These are phyloP conservation scores for Nematocida sp. DNA, from an alignment of 371 early-diverging fungal genomes.

Conservation along the genomic window DNA sequence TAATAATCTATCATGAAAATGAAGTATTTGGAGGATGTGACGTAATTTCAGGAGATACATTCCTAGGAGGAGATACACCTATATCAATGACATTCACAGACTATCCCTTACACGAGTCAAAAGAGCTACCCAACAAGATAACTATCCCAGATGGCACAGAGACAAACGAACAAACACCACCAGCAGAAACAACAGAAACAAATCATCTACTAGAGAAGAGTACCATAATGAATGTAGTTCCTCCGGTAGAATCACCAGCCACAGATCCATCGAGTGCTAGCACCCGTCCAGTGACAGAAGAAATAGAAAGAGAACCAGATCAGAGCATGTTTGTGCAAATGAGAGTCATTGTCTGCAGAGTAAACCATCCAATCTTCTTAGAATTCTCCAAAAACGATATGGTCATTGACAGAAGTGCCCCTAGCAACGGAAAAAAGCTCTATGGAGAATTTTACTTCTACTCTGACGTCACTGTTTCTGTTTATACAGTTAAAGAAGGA, in stretches of 20 bases:
- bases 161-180: background rate
- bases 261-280: too few species aligned
- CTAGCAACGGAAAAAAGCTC: constrained; percentile 42
- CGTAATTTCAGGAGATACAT: constrained; percentile 29
- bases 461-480: constrained; percentile 28
- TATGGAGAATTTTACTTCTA: constrained; percentile 41
- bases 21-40: constrained; percentile 46
- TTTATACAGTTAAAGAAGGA: constrained; percentile 44
- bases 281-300: too few species aligned
- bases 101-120: background rate
- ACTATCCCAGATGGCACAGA: background rate
- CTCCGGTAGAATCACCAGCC: background rate
- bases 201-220: background rate
- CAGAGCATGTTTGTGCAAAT: constrained; percentile 22
- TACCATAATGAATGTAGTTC: background rate
- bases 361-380: constrained; percentile 44
- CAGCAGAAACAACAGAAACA: background rate
- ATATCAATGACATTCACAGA: constrained; percentile 7
- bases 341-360: constrained; percentile 42
- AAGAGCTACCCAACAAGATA: background rate
- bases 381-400: constrained; percentile 42
- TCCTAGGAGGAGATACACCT: background rate
- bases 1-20: constrained; percentile 5
- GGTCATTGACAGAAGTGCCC: constrained; percentile 40
- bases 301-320: too few species aligned